Evolutionary conservation across 2,329 filamentous ascomycete genomes (phyloP).

Genomic region (Davidsoniella australis): DNA sequence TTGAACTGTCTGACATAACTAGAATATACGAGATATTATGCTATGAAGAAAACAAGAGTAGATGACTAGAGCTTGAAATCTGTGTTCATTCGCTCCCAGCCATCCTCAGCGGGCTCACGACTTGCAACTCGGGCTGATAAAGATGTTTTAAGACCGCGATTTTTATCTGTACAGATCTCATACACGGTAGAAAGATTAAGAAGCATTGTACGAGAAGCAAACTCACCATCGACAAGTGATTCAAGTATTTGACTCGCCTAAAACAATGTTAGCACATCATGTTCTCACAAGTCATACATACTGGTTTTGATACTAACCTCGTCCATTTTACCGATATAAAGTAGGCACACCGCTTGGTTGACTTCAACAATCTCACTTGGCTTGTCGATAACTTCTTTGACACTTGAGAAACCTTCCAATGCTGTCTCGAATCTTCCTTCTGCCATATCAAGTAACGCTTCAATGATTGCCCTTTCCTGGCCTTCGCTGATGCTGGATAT

Average conservation of each 20-base stretch:
- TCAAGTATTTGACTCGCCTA: constrained; percentile 53
- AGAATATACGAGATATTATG: too few species aligned
- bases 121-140: constrained; percentile 54
- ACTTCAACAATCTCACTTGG: constrained; percentile 56
- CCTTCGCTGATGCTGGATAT: constrained; percentile 23
- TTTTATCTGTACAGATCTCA: constrained; percentile 71
- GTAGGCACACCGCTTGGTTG: constrained; percentile 66
- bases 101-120: constrained; percentile 35
- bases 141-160: constrained; percentile 49
- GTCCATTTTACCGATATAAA: constrained; percentile 64
- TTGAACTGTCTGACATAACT: too few species aligned
- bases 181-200: constrained; percentile 88
- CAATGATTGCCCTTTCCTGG: constrained; percentile 32
- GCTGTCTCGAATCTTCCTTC: constrained; percentile 49
- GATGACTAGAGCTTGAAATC: constrained; percentile 54
- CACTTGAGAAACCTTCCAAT: constrained; percentile 18
- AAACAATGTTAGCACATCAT: neutral
- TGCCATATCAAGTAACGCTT: constrained; percentile 60
- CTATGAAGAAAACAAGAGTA: too few species aligned
- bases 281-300: too few species aligned
- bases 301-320: constrained; percentile 32
- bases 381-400: constrained; percentile 15
- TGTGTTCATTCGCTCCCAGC: constrained; percentile 53
- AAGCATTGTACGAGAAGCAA: constrained; percentile 60
- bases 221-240: constrained; percentile 40